These are phyloP conservation scores for Aristolochia fimbriata DNA, from an alignment of 164 flowering plant genomes.

Conservation along the genomic window DNA sequence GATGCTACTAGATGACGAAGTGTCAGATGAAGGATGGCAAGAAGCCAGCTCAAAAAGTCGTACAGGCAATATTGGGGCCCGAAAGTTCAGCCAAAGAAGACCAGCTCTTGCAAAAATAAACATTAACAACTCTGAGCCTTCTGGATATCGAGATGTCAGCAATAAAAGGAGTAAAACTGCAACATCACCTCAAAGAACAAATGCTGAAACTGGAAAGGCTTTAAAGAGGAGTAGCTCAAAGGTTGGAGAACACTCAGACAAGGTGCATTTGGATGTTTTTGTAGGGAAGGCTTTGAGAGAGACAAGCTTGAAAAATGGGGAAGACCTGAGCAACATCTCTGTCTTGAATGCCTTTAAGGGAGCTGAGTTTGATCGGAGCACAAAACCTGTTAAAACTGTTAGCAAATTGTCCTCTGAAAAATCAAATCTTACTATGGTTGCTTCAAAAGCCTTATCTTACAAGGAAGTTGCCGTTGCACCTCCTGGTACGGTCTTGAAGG, in stretches of 20 bases:
- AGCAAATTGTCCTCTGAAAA: constrained; percentile 19
- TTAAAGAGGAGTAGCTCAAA: not conserved
- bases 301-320: constrained; percentile 10
- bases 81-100: constrained; percentile 29
- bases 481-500: constrained; percentile 69
- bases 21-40: constrained; percentile 87
- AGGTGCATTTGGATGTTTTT: constrained; percentile 17
- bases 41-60: constrained; percentile 72
- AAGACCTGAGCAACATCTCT: constrained; percentile 23
- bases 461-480: constrained; percentile 86
- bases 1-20: constrained; percentile 20
- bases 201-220: constrained; percentile 12
- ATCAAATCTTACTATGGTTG: constrained; percentile 28
- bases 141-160: constrained; percentile 22
- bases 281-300: constrained; percentile 21
- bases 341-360: constrained; percentile 12
- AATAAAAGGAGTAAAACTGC: constrained; percentile 19
- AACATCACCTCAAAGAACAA: constrained; percentile 22
- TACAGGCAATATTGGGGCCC: constrained; percentile 25
- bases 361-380: not conserved
- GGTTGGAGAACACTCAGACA: not conserved
- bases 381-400: constrained; percentile 1
- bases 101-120: constrained; percentile 43
- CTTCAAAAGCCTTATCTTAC: constrained; percentile 70
- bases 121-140: constrained; percentile 18